These are phyloP conservation scores for Sindora glabra DNA, from an alignment of 306 rosid genomes.

Conservation along the genomic window DNA sequence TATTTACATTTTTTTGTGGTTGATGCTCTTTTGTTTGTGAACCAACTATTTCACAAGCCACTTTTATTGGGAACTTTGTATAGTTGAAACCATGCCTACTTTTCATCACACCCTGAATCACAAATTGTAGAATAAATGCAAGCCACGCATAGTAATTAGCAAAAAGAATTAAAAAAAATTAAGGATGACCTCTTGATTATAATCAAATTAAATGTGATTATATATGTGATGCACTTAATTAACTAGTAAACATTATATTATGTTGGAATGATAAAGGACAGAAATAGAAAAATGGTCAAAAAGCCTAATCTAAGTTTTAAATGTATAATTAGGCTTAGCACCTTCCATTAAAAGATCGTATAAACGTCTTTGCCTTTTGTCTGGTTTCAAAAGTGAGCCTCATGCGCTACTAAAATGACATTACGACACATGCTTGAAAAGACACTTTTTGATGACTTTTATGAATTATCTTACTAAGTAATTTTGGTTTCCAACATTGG, in stretches of 20 bases:
- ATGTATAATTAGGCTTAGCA: neutral
- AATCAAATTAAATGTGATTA: slow-evolving; percentile 39
- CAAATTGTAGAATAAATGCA: neutral
- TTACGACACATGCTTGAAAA: slow-evolving; percentile 36
- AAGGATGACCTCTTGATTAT: slow-evolving; percentile 11
- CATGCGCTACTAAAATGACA: no score
- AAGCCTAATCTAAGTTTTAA: slow-evolving; percentile 18
- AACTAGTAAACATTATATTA: slow-evolving; percentile 24
- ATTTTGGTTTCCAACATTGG: neutral
- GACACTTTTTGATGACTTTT: slow-evolving; percentile 29
- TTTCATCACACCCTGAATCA: slow-evolving; percentile 34
- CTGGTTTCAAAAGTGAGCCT: slow-evolving; percentile 36
- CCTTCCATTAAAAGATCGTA: slow-evolving; percentile 21
- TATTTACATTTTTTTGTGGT: slow-evolving; percentile 8
- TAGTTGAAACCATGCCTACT: slow-evolving; percentile 14
- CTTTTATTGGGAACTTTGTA: slow-evolving; percentile 9
- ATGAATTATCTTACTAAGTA: no score
- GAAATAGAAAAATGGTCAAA: slow-evolving; percentile 13
- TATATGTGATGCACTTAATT: slow-evolving; percentile 33
- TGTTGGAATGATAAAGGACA: slow-evolving; percentile 61
- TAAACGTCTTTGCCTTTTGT: slow-evolving; percentile 26
- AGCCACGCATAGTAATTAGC: neutral
- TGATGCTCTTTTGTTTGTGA: slow-evolving; percentile 1
- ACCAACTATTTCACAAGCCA: slow-evolving; percentile 27
- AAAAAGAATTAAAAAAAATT: neutral